These are phyloP conservation scores for Encephalitozoon romaleae DNA, from an alignment of 371 early-diverging fungal species.

Conservation along the genomic window DNA sequence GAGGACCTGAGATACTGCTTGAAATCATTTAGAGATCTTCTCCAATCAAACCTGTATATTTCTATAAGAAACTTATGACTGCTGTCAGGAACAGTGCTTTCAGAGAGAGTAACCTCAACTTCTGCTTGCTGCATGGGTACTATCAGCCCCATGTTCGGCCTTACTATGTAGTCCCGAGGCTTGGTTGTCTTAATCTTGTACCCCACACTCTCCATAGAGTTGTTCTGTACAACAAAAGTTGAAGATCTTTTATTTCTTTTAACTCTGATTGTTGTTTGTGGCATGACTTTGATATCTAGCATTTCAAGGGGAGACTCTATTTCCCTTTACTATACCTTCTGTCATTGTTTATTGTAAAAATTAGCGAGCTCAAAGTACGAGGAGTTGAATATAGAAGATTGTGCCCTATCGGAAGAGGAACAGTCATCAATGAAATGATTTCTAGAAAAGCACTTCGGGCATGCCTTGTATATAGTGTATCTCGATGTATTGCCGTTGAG, in stretches of 20 bases:
- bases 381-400: neutral
- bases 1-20: slow-evolving; percentile 30
- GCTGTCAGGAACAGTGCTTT: neutral
- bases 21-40: slow-evolving; percentile 21
- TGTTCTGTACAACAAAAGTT: slow-evolving; percentile 13
- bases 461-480: slow-evolving; percentile 12
- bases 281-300: slow-evolving; percentile 16
- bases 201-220: slow-evolving; percentile 16
- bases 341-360: neutral
- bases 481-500: neutral
- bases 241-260: slow-evolving; percentile 2
- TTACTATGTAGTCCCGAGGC: slow-evolving; percentile 85
- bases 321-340: neutral
- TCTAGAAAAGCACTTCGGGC: neutral
- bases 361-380: neutral
- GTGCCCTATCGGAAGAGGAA: neutral
- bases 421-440: slow-evolving; percentile 27
- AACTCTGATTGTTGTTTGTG: neutral
- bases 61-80: slow-evolving; percentile 43
- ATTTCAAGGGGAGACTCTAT: neutral
- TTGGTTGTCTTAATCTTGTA: slow-evolving; percentile 94
- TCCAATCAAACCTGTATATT: slow-evolving; percentile 44
- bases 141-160: slow-evolving; percentile 80
- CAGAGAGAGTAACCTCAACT: slow-evolving; percentile 26
- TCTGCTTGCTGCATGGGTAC: slow-evolving; percentile 61